Evolutionary conservation across 305 asterid genomes (phyloP).

Genomic region (Striga hermonthica): DNA sequence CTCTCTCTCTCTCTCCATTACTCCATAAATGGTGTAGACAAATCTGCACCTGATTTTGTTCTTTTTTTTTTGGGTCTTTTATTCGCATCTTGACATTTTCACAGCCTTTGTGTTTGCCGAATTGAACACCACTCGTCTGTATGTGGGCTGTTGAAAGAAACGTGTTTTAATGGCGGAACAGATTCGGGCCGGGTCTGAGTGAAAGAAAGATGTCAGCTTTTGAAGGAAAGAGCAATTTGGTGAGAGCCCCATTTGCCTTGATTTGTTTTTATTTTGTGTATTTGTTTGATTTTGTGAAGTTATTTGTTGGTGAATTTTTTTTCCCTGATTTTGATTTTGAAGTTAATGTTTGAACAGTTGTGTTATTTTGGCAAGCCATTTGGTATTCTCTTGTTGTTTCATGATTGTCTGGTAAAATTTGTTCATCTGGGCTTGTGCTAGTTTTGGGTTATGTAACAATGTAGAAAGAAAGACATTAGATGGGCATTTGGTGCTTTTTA

Average conservation of each 20-base stretch:
- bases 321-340: too few relatives aligned
- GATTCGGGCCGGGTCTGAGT: slow-evolving; percentile 2
- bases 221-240: slow-evolving; percentile 44
- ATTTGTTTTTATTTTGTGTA: background rate
- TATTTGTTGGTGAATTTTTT: too few relatives aligned
- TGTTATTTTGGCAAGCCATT: background rate
- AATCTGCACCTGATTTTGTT: slow-evolving; percentile 32
- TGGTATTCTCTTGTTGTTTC: background rate
- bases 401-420: background rate
- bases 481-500: too few relatives aligned
- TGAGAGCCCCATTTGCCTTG: slow-evolving; percentile 23
- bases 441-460: background rate
- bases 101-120: slow-evolving; percentile 27
- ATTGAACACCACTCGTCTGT: slow-evolving; percentile 31
- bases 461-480: background rate
- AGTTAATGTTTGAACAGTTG: too few relatives aligned
- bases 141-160: slow-evolving; percentile 27
- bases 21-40: slow-evolving; percentile 29
- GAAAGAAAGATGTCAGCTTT: slow-evolving; percentile 40
- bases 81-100: background rate
- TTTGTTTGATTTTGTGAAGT: slow-evolving; percentile 5
- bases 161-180: slow-evolving; percentile 15
- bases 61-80: slow-evolving; percentile 32
- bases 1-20: slow-evolving; percentile 28
- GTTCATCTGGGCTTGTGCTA: slow-evolving; percentile 7